These are phyloP conservation scores for Ananas comosus DNA, from an alignment of 176 grass and related monocot species.

Conservation along the genomic window DNA sequence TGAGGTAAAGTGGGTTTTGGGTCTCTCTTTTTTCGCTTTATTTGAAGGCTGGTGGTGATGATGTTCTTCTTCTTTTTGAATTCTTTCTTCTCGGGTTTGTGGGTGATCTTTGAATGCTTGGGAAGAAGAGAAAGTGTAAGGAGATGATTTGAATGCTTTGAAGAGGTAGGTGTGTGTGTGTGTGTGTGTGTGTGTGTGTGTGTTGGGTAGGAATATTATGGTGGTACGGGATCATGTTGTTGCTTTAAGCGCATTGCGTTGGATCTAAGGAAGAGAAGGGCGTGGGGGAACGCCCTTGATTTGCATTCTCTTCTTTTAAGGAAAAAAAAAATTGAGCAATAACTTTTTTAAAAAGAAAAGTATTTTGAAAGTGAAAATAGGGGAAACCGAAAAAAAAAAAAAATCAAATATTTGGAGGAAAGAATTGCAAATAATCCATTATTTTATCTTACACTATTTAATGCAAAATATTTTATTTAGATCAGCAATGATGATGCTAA, in stretches of 20 bases:
- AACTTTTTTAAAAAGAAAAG: no score
- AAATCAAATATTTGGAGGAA: no score
- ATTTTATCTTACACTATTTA: no score
- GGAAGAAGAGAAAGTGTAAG: conserved; percentile 74
- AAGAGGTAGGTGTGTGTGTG: neutral
- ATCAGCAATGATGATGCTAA: no score
- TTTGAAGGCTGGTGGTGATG: conserved; percentile 35
- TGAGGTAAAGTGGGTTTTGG: conserved; percentile 14
- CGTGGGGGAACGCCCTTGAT: neutral
- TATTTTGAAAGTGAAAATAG: no score
- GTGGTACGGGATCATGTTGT: conserved; percentile 19
- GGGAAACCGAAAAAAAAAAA: no score
- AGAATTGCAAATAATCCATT: no score
- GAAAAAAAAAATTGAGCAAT: no score
- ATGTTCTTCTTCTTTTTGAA: conserved; percentile 23
- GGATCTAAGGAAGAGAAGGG: conserved; percentile 57
- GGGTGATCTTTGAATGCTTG: conserved; percentile 82
- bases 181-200: no score
- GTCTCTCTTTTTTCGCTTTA: conserved; percentile 11
- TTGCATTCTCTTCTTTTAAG: no score
- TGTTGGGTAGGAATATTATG: no score
- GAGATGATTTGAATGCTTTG: conserved; percentile 45
- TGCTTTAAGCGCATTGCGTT: conserved; percentile 62
- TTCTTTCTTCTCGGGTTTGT: conserved; percentile 17
- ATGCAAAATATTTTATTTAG: no score